Evolutionary conservation across 176 grass and related monocot species (phyloP).

Genomic region (Musa troglodytarum): DNA sequence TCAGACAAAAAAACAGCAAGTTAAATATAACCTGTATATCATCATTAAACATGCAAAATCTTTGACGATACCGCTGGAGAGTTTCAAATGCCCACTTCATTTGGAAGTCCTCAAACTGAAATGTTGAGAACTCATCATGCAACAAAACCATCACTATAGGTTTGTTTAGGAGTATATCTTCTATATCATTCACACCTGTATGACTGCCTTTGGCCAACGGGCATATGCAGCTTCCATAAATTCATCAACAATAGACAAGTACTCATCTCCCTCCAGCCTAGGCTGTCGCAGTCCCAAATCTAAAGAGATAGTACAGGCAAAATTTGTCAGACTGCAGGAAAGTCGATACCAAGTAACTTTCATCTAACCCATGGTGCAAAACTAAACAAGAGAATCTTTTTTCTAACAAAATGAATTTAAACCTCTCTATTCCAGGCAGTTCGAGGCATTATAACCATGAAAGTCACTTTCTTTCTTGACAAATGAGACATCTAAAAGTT

Average conservation of each 20-base stretch:
- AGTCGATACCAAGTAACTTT: background rate
- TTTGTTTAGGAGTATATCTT: slow-evolving; percentile 10
- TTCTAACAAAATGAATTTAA: background rate
- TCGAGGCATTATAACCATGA: background rate
- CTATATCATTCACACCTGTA: slow-evolving; percentile 48
- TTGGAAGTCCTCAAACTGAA: slow-evolving; percentile 98
- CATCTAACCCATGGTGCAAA: background rate
- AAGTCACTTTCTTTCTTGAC: background rate
- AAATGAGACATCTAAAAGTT: background rate
- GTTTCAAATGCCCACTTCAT: slow-evolving; percentile 99
- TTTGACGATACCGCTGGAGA: slow-evolving; percentile 74
- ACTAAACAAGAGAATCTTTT: background rate
- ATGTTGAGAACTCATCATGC: slow-evolving; percentile 17
- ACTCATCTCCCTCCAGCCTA: slow-evolving; percentile 89
- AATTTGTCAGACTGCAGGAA: slow-evolving; percentile 14
- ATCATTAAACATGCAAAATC: slow-evolving; percentile 97
- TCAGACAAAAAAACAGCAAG: background rate
- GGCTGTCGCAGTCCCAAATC: slow-evolving; percentile 94
- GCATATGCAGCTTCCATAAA: slow-evolving; percentile 90
- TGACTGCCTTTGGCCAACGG: slow-evolving; percentile 92
- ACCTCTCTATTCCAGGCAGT: background rate
- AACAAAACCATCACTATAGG: slow-evolving; percentile 1
- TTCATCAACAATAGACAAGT: slow-evolving; percentile 88
- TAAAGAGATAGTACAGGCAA: slow-evolving; percentile 26
- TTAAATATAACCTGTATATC: slow-evolving; percentile 60